Base-by-base conservation (phyloP, 2,329 filamentous ascomycete genomes). In the Verticillium nubilum region DNA sequence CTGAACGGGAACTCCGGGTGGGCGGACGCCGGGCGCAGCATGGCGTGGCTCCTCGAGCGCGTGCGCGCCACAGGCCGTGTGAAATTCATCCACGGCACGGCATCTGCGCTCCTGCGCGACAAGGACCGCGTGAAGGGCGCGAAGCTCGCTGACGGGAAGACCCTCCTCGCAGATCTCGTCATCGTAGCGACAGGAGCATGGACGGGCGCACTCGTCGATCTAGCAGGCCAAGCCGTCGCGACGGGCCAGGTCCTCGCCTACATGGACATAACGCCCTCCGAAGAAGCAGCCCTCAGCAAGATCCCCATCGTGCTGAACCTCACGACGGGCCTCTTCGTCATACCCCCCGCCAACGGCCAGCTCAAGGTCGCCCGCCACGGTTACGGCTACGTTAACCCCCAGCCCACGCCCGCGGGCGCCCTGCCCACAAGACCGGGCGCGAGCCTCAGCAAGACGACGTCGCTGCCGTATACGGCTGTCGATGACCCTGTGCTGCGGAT, bases 131-230 rank as follows among this genome's bases (percentile, higher is more conserved):
- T 65, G 61, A 76, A 76, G 1, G 87, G 86, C 26, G 87, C 82
- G 4, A 74, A 74, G n/a, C 74, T 91, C 9, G 66, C 68, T 1
- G 74, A 83, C 62, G 12, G 79, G 1, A 72, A 72, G 6, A 75
- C 70, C 10, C 64, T 91, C 6, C 75, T 74, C 4, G 90, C 89
- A 2, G 89, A 91, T 60, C 79, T 96, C 7, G 87, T 90, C 33
- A 79, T 97, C 59, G 80, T 96, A 2, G 92, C 94, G 0, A 87
- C 92, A 0, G 94, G 94, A 17, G 92, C 94, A 4, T 98, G 94
- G 93, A 91, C 90, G 2, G 84, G 87, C 2, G 81, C 84, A 1
- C 80, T 97, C 25, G 76, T 97, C 59, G 90, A 97, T 72, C 78
- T 97, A 1, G 80, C 87, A 54, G 91, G 91, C 27, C 84, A 90